A percentile compares a stretch with the other conserved stretches of the same genome.
Evolutionary conservation across 768 basidiomycete genomes (phyloP).

Genomic region (Tylopilus subfusipes): DNA sequence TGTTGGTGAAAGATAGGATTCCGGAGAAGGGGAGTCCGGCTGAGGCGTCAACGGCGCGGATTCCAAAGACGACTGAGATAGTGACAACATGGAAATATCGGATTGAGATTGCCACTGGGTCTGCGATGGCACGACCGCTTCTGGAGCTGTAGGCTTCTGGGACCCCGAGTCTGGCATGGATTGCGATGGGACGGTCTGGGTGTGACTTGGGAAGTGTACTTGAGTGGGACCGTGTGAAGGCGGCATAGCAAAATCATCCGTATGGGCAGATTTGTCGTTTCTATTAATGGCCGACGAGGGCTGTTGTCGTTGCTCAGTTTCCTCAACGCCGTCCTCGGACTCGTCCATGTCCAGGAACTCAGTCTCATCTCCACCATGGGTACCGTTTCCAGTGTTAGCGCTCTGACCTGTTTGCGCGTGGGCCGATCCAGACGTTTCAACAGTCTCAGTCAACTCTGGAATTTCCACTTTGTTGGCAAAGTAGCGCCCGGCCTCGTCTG

Average conservation of each 20-base stretch:
- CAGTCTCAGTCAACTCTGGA: constrained; percentile 31
- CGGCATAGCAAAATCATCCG: constrained; percentile 54
- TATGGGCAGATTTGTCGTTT: constrained; percentile 35
- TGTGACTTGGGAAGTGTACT: constrained; percentile 3
- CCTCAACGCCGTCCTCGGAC: constrained; percentile 30
- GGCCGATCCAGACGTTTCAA: background rate
- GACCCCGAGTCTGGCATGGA: constrained; percentile 10
- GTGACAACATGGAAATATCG: constrained; percentile 20
- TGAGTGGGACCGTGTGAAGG: constrained; percentile 29
- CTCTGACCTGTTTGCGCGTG: background rate
- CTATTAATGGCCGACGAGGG: constrained; percentile 6
- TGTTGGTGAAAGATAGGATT: constrained; percentile 30
- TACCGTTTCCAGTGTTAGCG: background rate
- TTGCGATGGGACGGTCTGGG: constrained; percentile 11
- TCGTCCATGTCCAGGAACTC: constrained; percentile 65
- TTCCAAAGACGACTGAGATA: constrained; percentile 24
- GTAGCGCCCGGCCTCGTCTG: constrained; percentile 74
- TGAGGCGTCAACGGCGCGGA: constrained; percentile 14
- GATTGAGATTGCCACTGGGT: constrained; percentile 23
- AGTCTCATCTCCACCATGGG: constrained; percentile 31
- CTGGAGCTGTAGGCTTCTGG: constrained; percentile 17
- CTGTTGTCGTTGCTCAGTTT: constrained; percentile 11
- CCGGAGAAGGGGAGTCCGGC: constrained; percentile 28
- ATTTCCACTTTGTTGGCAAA: constrained; percentile 62
- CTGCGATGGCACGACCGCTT: constrained; percentile 18